Evolutionary conservation across 352 stramenopile species (phyloP), one percentile per base, ranked within the genome.

Genomic region (Globisporangium parvum): DNA sequence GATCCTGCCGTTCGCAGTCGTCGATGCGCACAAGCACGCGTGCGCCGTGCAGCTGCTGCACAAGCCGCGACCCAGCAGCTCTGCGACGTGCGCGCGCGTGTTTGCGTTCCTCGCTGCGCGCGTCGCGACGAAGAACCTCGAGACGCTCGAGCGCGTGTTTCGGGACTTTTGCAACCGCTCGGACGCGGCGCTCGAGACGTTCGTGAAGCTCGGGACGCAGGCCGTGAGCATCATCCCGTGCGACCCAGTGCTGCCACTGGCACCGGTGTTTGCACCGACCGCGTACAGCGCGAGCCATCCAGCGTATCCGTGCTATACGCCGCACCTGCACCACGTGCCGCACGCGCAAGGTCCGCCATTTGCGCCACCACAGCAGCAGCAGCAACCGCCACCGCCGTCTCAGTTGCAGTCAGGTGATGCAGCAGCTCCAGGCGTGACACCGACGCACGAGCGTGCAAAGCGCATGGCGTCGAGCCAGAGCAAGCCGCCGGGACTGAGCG

Each of bases 151-250:
- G 54, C 59, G 66, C n/a, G 57, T 82, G 6, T 77, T 82, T 37
- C 14, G 62, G 6, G 65, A 82, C 31, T 80, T 82, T 45, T 17
- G 69, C 24, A 6, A 0, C 2, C 60, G 65, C 17, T 37, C 33
- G 3, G 73, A 82, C 44, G 52, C 42, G 24, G 33, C 57, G 42
- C 47, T 79, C 26, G 28, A 57, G 23, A 14, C 55, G 20, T 73
- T 77, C 23, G 73, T 76, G 14, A 50, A 58, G 28, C 45, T 52
- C 15, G 67, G 73, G 0, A 45, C 41, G 11, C 33, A 61, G 26
- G 70, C 70, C 14, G 74, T 82, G 23, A 77, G 65, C 46, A 53
- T 82, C 12, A 69, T 82, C 33, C 73, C 73, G 0, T 73, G 60
- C 42, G 53, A 65, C 12, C 59, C 74, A n/a, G 42, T 60, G 14